Conservation (phyloP, 2,329 filamentous ascomycete species). For the Fusarium agapanthi region DNA sequence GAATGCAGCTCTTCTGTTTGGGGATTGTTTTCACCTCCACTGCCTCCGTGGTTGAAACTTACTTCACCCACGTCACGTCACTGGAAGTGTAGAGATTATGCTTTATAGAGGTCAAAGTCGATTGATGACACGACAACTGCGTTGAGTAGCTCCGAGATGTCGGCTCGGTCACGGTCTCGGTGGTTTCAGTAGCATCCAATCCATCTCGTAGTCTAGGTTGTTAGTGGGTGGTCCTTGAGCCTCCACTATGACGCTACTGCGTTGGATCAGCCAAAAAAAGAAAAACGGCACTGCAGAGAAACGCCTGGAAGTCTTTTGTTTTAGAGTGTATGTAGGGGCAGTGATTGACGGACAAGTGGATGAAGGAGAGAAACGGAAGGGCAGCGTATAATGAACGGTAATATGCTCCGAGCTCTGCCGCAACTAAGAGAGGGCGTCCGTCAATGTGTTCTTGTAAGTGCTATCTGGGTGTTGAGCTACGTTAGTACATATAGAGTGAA, state of each 20-base stretch:
- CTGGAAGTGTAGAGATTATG: not conserved
- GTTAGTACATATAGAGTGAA: not conserved
- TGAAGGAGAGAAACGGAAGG: constrained; percentile 25
- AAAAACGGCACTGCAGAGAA: not conserved
- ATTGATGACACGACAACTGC: constrained; percentile 19
- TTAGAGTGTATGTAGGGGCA: not conserved
- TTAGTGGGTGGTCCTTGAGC: constrained; percentile 7
- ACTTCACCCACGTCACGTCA: not conserved
- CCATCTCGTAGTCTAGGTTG: not conserved
- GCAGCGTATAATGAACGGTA: not conserved
- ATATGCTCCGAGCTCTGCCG: constrained; percentile 19
- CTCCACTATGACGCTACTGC: constrained; percentile 33
- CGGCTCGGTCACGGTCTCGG: constrained; percentile 33
- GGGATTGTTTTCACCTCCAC: not conserved
- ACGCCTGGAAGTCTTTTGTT: constrained; percentile 11
- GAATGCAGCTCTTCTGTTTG: not conserved
- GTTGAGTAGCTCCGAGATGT: constrained; percentile 23
- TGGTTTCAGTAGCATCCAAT: constrained; percentile 20
- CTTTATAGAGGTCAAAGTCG: not conserved
- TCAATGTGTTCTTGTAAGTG: not conserved
- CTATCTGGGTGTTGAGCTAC: not conserved
- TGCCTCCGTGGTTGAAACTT: not conserved
- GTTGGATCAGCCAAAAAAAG: constrained; percentile 16
- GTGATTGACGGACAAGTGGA: not conserved
- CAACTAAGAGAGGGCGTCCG: not conserved